phyloP scores from a whole-genome alignment of 2,329 filamentous ascomycete species.

The Aspergillus melleus region DNA sequence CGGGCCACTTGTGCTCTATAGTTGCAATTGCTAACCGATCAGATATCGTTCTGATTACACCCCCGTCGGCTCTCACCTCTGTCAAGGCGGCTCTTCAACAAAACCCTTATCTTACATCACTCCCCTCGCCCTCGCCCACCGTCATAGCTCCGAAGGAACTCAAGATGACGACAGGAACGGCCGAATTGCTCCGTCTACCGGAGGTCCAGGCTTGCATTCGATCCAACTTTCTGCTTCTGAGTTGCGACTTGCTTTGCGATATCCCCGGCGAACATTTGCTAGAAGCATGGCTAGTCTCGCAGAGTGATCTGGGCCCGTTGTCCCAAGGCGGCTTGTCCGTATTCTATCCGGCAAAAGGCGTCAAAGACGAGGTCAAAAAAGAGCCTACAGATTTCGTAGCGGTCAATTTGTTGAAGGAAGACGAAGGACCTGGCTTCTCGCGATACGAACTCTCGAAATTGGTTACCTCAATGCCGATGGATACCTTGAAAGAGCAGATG shows the following conservation, averaged over 20 bases:
- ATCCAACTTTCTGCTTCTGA: conserved; percentile 7
- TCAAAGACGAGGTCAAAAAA: conserved; percentile 73
- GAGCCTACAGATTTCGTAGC: conserved; percentile 93
- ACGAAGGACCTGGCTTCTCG: conserved; percentile 52
- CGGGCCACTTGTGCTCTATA: background rate
- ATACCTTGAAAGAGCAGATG: conserved; percentile 80
- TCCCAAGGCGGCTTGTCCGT: conserved; percentile 74
- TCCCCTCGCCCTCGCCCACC: conserved; percentile 42
- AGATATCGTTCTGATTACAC: conserved; percentile 50
- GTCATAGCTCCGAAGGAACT: conserved; percentile 9
- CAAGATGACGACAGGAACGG: conserved; percentile 9
- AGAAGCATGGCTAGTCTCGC: conserved; percentile 7
- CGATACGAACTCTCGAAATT: conserved; percentile 70
- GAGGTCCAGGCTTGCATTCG: conserved; percentile 7
- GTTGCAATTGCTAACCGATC: conserved; percentile 6
- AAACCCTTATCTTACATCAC: conserved; percentile 50
- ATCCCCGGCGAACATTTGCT: conserved; percentile 10
- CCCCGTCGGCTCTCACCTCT: conserved; percentile 42
- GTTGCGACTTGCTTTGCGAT: conserved; percentile 7
- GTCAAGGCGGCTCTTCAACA: conserved; percentile 48
- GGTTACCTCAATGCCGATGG: conserved; percentile 83
- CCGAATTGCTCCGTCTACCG: conserved; percentile 7
- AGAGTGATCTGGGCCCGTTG: background rate
- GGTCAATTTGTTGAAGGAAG: conserved; percentile 65
- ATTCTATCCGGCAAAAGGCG: conserved; percentile 84